Evolutionary conservation across 106 monocot species (phyloP).

Genomic region (Gastrodia elata): DNA sequence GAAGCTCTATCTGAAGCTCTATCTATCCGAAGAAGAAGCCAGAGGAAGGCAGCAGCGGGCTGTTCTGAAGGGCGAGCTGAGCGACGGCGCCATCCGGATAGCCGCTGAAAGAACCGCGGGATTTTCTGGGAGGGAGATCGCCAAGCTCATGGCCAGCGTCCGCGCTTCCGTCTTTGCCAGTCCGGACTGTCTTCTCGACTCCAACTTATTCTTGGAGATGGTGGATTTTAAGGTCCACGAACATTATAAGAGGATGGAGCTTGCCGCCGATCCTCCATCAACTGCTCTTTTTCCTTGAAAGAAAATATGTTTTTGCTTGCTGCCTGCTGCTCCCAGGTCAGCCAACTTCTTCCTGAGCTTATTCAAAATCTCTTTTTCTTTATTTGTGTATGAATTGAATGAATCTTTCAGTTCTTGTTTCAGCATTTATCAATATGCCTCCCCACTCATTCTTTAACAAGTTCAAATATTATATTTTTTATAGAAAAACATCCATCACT

Average conservation of each 20-base stretch:
- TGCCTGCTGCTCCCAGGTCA: too few relatives aligned
- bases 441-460: too few relatives aligned
- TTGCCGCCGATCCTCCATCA: slow-evolving; percentile 34
- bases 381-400: too few relatives aligned
- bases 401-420: too few relatives aligned
- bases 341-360: too few relatives aligned
- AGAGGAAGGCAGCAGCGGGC: slow-evolving; percentile 31
- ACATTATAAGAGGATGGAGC: slow-evolving; percentile 72
- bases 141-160: slow-evolving; percentile 84
- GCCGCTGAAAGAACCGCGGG: slow-evolving; percentile 68
- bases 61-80: slow-evolving; percentile 44
- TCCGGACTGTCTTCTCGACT: slow-evolving; percentile 56
- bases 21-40: slow-evolving; percentile 28
- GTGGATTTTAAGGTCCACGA: slow-evolving; percentile 86
- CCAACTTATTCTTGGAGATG: slow-evolving; percentile 50
- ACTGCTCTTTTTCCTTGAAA: too few relatives aligned
- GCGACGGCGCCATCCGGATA: slow-evolving; percentile 49
- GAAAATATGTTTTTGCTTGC: too few relatives aligned
- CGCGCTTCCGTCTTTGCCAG: slow-evolving; percentile 84
- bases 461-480: too few relatives aligned
- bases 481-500: too few relatives aligned
- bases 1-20: slow-evolving; percentile 67
- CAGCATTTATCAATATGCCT: too few relatives aligned
- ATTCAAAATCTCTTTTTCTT: too few relatives aligned
- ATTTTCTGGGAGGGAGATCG: slow-evolving; percentile 96